phyloP scores from a whole-genome alignment of 305 asterid genomes.

The Plantago coronopus region DNA sequence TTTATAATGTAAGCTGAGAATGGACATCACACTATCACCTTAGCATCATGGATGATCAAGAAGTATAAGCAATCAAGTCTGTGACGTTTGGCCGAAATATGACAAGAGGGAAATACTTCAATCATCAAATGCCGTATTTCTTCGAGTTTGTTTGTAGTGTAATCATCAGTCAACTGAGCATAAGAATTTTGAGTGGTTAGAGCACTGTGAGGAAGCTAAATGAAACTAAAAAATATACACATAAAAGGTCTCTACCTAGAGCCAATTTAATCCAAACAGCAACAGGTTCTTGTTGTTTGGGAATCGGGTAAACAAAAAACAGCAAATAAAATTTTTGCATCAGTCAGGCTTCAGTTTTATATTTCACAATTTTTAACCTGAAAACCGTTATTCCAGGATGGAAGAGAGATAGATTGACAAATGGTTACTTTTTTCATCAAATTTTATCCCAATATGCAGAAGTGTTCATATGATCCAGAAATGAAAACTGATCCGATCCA shows the following conservation, averaged over 20 bases:
- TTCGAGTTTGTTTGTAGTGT: constrained; percentile 58
- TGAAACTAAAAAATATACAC: background rate
- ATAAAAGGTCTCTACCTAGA: background rate
- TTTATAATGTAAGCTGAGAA: constrained; percentile 6
- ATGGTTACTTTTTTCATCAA: too few species aligned
- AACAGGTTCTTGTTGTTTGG: too few species aligned
- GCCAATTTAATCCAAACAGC: too few species aligned
- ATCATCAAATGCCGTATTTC: constrained; percentile 69
- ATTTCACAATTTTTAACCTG: too few species aligned
- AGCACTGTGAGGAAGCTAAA: constrained; percentile 12
- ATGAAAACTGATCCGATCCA: too few species aligned
- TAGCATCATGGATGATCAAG: constrained; percentile 62
- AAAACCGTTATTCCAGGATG: too few species aligned
- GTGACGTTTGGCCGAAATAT: constrained; percentile 88
- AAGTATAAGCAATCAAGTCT: constrained; percentile 86
- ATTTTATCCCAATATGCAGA: too few species aligned
- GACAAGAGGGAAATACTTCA: constrained; percentile 77
- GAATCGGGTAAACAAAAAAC: too few species aligned
- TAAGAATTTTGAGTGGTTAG: background rate
- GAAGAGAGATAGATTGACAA: too few species aligned
- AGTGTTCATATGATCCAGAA: too few species aligned
- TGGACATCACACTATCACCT: constrained; percentile 40
- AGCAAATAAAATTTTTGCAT: too few species aligned
- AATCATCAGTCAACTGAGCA: constrained; percentile 55
- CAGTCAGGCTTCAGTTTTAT: too few species aligned